Evolutionary conservation across 257 asterid genomes (phyloP), one percentile per base, ranked within the genome.

Genomic region (Solanum lignicaule): DNA sequence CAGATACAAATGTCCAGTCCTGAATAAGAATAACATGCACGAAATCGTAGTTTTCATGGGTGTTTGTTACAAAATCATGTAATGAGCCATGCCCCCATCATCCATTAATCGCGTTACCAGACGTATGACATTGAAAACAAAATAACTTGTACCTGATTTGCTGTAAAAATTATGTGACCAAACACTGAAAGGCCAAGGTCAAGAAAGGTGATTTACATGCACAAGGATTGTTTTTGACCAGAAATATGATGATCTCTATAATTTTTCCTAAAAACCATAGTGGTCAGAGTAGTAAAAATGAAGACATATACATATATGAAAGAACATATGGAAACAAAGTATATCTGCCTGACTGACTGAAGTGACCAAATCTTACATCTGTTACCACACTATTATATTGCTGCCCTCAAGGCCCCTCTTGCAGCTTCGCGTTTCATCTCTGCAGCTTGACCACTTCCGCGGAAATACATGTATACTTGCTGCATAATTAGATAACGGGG

Each of bases 391-490:
- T 18, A 39, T 88, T 83, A 92, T 68, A 93, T 76, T 16, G 94
- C 94, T 33, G 93, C 90, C 65, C 95, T 90, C 86, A 91, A 27
- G 31, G 92, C 92, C 18, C 93, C 94, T 81, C 95, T 87, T 20
- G 93, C 94, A 62, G 93, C 95, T 65, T 93, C 93, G 0, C 91
- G 92, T 85, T 90, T 93, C 93, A 93, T 91, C 89, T 91, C 91
- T 86, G 94, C 93, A 58, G 93, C 91, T 87, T 90, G 89, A 20
- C 94, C 92, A 75, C 94, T 91, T 86, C 94, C 95, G 39, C 95
- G 93, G 92, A 93, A 93, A 69, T 93, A 93, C 93, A 90, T 91
- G 90, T 90, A 93, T 46, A 93, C 95, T 90, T 93, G 95, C 95
- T 93, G 95, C 83, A 79, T 9, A 86, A 87, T 23, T 58, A 81